Evolutionary conservation across 257 asterid species (phyloP).

Genomic region (Ocimum tenuiflorum): DNA sequence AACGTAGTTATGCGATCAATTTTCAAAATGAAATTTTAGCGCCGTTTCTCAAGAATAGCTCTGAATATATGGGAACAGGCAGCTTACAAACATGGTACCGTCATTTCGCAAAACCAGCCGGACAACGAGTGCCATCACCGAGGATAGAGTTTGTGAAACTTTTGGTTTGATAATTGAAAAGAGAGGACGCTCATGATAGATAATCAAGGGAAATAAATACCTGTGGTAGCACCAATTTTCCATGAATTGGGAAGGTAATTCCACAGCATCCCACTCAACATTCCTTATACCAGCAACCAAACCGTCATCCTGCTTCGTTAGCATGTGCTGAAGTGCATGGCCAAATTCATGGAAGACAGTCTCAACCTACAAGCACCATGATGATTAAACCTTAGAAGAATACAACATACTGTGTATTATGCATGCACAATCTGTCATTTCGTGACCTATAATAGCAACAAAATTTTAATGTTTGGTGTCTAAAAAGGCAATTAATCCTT

Average conservation of each 20-base stretch:
- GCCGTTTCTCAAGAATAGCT: slow-evolving; percentile 5
- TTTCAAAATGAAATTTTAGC: neutral
- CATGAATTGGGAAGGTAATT: slow-evolving; percentile 95
- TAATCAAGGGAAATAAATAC: slow-evolving; percentile 24
- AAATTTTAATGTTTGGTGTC: neutral
- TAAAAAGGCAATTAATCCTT: neutral
- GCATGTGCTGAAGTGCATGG: slow-evolving; percentile 98
- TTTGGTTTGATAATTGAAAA: neutral
- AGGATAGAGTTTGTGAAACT: neutral
- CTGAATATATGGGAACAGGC: neutral
- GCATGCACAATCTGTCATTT: slow-evolving; percentile 3
- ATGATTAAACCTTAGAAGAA: slow-evolving; percentile 13
- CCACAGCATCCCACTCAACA: slow-evolving; percentile 98
- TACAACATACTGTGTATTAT: neutral
- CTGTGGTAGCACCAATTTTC: slow-evolving; percentile 99
- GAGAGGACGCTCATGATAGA: neutral
- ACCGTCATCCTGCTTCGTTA: slow-evolving; percentile 94
- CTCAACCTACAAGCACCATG: slow-evolving; percentile 60
- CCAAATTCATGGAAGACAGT: slow-evolving; percentile 98
- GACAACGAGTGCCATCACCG: neutral
- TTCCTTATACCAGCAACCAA: slow-evolving; percentile 95
- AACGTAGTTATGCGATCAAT: neutral
- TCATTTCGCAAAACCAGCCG: neutral
- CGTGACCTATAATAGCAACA: neutral
- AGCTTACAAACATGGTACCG: neutral